Evolutionary conservation across 176 grass and related monocot species (phyloP), one percentile per base, ranked within the genome.

Genomic region (Musa acuminata): DNA sequence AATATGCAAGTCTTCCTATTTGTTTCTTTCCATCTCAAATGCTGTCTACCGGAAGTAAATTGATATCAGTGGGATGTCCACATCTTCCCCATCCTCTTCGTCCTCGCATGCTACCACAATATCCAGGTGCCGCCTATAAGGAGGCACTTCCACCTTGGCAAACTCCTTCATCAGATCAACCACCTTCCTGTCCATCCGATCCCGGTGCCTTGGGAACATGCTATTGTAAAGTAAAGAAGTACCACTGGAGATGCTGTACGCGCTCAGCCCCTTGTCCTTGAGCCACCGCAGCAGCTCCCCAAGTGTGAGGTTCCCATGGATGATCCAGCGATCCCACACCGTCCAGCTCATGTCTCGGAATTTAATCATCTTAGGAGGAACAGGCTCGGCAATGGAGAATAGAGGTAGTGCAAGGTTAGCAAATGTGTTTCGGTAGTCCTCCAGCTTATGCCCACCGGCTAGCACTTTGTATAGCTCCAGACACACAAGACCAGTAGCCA

Each of bases 121-220:
- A 55, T 96, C 89, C 0, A 96, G 72, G 75, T 92, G 92, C 48
- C 70, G 84, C 49, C 92, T 70, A 24, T 89, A 96, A 0, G 83
- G 72, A 8, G 89, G 92, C 27, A 92, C 85, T 72, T 96, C 92
- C 66, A 92, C 27, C 72, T 87, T 96, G 13, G 92, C 92, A 62
- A 96, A 84, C 73, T 92, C 89, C 75, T 73, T 75, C 25, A 87
- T 89, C 53, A 92, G 82, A 21, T 96, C 84, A 6, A 80, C 80
- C 53, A 96, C 82, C 82, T 89, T 96, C 76, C 72, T 85, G 65
- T 87, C 87, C 73, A 96, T 77, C 27, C 92, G 79, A 11, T 96
- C 92, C 79, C 84, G 87, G 85, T 96, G 92, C 83, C 92, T 92
- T 0, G 84, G 92, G 76, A 96, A 89, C 92, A 96, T 96, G 35